A percentile compares a stretch with the other conserved stretches of the same genome.
phyloP scores from a whole-genome alignment of 331 rosid genomes.

The Rhamnella rubrinervis region DNA sequence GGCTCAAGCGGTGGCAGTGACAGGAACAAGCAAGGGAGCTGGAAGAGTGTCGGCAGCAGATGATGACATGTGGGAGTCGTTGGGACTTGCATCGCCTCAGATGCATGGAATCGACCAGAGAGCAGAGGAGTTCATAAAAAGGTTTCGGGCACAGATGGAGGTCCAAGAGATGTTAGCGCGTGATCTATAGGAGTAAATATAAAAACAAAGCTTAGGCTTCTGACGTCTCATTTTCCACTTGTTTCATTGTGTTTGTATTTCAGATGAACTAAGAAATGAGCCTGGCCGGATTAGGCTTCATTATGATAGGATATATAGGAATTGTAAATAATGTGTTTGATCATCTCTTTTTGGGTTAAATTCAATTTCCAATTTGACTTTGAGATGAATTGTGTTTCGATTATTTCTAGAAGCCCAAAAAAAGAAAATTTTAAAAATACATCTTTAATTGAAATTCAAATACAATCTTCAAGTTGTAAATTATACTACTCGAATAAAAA shows the following conservation, averaged over 20 bases:
- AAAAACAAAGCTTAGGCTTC: not conserved
- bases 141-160: conserved; percentile 50
- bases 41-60: not conserved
- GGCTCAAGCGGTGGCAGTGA: conserved; percentile 13
- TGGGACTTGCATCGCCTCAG: conserved; percentile 54
- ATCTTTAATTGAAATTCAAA: too few species aligned
- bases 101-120: conserved; percentile 59
- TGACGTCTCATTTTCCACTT: not conserved
- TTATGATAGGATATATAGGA: too few species aligned
- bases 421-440: too few species aligned
- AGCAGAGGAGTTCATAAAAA: conserved; percentile 66
- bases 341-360: too few species aligned
- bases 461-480: too few species aligned
- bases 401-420: too few species aligned
- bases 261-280: too few species aligned
- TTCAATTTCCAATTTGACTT: too few species aligned
- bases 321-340: too few species aligned
- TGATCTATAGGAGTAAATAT: conserved; percentile 22
- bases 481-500: too few species aligned
- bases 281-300: too few species aligned
- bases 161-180: conserved; percentile 57
- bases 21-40: conserved; percentile 23
- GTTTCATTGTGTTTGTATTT: not conserved
- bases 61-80: conserved; percentile 65
- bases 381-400: too few species aligned